Evolutionary conservation across 257 asterid genomes (phyloP).

Genomic region (Solanum ossicruentum): DNA sequence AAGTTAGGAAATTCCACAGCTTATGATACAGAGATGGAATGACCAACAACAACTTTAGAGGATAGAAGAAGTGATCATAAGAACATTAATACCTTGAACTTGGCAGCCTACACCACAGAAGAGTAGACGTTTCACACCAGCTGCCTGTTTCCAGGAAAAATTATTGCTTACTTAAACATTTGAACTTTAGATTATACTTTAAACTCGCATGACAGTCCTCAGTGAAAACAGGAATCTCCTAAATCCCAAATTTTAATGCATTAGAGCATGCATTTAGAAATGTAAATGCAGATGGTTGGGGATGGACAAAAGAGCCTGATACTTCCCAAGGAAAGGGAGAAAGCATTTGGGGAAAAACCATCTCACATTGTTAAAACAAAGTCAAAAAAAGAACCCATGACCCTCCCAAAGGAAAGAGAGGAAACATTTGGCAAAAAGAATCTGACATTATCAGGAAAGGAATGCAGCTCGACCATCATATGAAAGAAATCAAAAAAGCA

Average conservation of each 20-base stretch:
- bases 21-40: slow-evolving; percentile 39
- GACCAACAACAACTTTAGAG: slow-evolving; percentile 4
- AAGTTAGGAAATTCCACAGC: slow-evolving; percentile 64
- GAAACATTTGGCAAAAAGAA: background rate
- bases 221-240: background rate
- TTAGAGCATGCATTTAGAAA: background rate
- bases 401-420: background rate
- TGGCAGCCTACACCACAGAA: slow-evolving; percentile 99
- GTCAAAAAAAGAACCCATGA: background rate
- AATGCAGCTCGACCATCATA: background rate
- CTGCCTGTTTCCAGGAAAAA: slow-evolving; percentile 51
- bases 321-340: background rate
- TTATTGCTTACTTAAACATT: background rate
- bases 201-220: background rate
- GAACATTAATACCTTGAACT: slow-evolving; percentile 69
- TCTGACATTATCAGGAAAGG: background rate
- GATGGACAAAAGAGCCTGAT: background rate
- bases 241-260: background rate
- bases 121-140: slow-evolving; percentile 94
- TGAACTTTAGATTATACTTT: background rate
- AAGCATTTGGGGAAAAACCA: background rate
- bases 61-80: background rate
- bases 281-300: background rate
- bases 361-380: background rate
- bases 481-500: background rate